phyloP scores from a whole-genome alignment of 1,284 basidiomycete species.

The Waitea zeae region DNA sequence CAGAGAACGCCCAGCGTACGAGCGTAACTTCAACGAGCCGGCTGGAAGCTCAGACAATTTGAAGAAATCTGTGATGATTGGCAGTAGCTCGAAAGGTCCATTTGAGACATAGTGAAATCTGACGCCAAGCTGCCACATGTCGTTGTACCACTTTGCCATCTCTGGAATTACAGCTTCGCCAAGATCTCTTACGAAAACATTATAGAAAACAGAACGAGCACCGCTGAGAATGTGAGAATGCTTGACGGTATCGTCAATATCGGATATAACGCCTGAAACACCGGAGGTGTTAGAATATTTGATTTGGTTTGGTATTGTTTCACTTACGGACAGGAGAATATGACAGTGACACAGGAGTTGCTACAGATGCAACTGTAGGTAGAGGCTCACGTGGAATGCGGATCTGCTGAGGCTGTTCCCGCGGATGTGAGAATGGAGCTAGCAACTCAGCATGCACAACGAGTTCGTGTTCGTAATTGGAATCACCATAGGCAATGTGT shows the following conservation, averaged over 20 bases:
- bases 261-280: conserved; percentile 80
- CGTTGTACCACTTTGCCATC: conserved; percentile 71
- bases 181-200: conserved; percentile 64
- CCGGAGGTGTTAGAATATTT: conserved; percentile 35
- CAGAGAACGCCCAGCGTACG: conserved; percentile 68
- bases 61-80: conserved; percentile 68
- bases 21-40: conserved; percentile 56
- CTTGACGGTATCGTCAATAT: conserved; percentile 93
- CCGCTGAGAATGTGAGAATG: conserved; percentile 56
- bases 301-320: conserved; percentile 19
- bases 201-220: conserved; percentile 58
- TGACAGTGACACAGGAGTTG: conserved; percentile 11
- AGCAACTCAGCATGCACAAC: conserved; percentile 35
- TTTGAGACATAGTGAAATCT: conserved; percentile 86
- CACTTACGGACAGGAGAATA: conserved; percentile 3
- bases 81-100: conserved; percentile 75
- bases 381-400: conserved; percentile 7
- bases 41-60: conserved; percentile 46
- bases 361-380: too few species aligned
- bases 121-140: conserved; percentile 50
- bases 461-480: conserved; percentile 34
- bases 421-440: too few species aligned
- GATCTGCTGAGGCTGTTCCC: conserved; percentile 9
- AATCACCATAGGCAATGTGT: conserved; percentile 39
- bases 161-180: conserved; percentile 68